Percentiles rank a stretch among this genome's conserved stretches.
These are phyloP conservation scores for Nicotiana sylvestris DNA, from an alignment of 257 asterid genomes.

Conservation along the genomic window DNA sequence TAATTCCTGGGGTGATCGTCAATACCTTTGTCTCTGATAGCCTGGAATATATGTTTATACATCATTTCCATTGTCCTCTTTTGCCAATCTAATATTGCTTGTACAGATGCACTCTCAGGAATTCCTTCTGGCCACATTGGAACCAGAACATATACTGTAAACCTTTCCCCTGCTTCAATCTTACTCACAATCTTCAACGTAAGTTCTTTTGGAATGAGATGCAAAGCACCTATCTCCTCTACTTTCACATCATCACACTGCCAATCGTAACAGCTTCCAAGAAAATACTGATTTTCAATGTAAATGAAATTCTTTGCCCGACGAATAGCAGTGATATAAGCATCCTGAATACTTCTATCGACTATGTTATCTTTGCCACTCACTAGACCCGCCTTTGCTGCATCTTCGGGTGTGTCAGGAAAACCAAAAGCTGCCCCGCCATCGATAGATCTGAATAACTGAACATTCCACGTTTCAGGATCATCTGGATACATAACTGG, in stretches of 20 bases:
- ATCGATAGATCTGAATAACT: constrained; percentile 76
- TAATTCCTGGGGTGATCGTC: constrained; percentile 75
- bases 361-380: constrained; percentile 80
- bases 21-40: constrained; percentile 55
- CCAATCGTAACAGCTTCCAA: constrained; percentile 78
- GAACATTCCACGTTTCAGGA: constrained; percentile 75
- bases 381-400: constrained; percentile 67
- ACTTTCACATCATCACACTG: constrained; percentile 46
- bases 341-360: constrained; percentile 83
- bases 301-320: constrained; percentile 76
- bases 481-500: constrained; percentile 70
- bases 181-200: constrained; percentile 71
- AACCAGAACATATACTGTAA: constrained; percentile 57
- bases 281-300: constrained; percentile 78
- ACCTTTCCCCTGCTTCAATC: constrained; percentile 82
- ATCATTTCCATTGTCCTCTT: constrained; percentile 80
- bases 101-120: constrained; percentile 86
- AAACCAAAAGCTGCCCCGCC: constrained; percentile 95
- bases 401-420: constrained; percentile 75
- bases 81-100: constrained; percentile 87
- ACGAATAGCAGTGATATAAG: constrained; percentile 79
- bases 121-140: constrained; percentile 98
- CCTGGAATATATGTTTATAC: constrained; percentile 63
- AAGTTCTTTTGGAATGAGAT: constrained; percentile 73
- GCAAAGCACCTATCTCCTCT: constrained; percentile 73